phyloP scores from a whole-genome alignment of 306 rosid species.

The Castanopsis chinensis region DNA sequence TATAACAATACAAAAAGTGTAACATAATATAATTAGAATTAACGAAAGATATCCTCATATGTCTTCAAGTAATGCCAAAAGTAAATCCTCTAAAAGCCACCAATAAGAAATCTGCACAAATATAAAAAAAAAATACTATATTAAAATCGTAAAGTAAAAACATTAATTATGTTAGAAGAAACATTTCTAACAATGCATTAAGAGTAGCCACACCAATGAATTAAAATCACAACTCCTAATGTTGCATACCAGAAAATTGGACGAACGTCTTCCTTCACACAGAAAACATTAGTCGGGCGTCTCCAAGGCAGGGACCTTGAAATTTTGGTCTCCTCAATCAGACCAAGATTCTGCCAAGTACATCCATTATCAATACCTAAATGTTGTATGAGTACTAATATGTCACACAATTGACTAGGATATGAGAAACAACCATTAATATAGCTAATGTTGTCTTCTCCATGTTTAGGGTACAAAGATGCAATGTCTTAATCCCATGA shows the following conservation, averaged over 20 bases:
- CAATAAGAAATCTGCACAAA: no score
- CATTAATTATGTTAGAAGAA: no score
- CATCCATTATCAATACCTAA: slow-evolving; percentile 13
- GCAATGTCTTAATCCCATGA: slow-evolving; percentile 86
- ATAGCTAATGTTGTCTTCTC: slow-evolving; percentile 90
- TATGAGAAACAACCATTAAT: slow-evolving; percentile 48
- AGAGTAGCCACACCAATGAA: no score
- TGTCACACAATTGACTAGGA: slow-evolving; percentile 14
- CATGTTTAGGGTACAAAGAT: slow-evolving; percentile 89
- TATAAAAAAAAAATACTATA: no score
- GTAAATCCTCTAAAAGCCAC: no score
- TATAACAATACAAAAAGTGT: no score
- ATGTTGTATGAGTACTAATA: slow-evolving; percentile 18
- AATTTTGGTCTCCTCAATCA: slow-evolving; percentile 82
- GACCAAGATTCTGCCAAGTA: slow-evolving; percentile 80
- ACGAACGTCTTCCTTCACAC: slow-evolving; percentile 81
- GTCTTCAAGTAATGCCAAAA: no score
- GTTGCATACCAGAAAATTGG: slow-evolving; percentile 79
- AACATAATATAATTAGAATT: no score
- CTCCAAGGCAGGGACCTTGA: slow-evolving; percentile 83
- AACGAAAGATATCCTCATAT: no score
- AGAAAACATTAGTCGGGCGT: slow-evolving; percentile 85
- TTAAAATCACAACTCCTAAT: no score
- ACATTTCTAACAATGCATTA: no score
- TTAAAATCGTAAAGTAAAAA: no score